Base-by-base conservation (phyloP, 1,284 basidiomycete genomes). In the Cryptococcus deneoformans region DNA sequence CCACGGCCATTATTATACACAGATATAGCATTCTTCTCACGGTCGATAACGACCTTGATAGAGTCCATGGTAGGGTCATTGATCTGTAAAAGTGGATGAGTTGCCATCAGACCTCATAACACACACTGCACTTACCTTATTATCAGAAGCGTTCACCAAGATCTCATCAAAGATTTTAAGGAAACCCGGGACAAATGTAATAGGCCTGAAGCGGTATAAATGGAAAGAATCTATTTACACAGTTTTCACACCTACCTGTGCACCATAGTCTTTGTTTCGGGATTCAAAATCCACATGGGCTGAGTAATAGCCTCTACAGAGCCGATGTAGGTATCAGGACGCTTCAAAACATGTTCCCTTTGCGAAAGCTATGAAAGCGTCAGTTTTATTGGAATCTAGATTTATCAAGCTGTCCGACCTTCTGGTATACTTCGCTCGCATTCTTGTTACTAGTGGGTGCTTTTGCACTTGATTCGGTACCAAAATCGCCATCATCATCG, bases 161-260 rank as follows among this genome's bases (percentile, higher is more conserved):
- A 99, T 99, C 80, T 99, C 96, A 72, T 99, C 96, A 47, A 99
- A 89, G 73, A 99, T 99, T 83, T 99, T 99, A 85, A 96, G 96
- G 78, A 99, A 96, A 63, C 95, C 96, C 0, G 96, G 96, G 2
- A 98, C 94, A 72, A 89, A 99, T 64, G 86, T 90, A 65, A 93
- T 90, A 50, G 93, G 87, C 49, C 83, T 81, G 52, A 2, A 5
- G 42, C 16, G 46, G 12, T 10, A 40, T 14, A 52, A 14, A 12
- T 29, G 6, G 29, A 42, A 29, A 29, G 39, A 38, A 37, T 3
- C 40, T 16, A 6, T 56, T 46, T 56, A 53, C 24, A 14, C 16
- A 51, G 43, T 37, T 14, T 29, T 29, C 36, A 3, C 0, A 65
- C 78, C 57, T 43, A 81, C 69, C 87, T 82, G 69, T 86, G 77